Evolutionary conservation across 2,329 filamentous ascomycete genomes (phyloP).

Genomic region (Hortaea sp.): DNA sequence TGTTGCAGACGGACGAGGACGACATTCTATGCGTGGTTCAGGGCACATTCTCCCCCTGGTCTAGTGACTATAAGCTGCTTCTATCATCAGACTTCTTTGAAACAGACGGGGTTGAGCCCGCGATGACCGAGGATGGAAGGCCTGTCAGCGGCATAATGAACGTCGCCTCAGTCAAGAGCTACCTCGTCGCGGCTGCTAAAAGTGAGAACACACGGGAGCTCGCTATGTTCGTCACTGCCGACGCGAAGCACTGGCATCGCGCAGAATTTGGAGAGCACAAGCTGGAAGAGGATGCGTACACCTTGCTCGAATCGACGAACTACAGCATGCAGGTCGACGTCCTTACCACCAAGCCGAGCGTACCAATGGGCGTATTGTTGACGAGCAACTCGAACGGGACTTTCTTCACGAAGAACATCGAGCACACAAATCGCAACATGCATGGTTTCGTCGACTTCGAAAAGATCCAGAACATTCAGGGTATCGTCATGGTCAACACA

Average conservation of each 20-base stretch:
- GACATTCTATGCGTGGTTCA: slow-evolving; percentile 72
- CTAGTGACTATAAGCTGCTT: slow-evolving; percentile 66
- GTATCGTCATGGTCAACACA: slow-evolving; percentile 80
- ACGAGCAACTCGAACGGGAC: slow-evolving; percentile 97
- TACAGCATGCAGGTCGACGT: slow-evolving; percentile 98
- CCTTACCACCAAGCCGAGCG: slow-evolving; percentile 49
- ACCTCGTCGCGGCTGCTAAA: slow-evolving; percentile 71
- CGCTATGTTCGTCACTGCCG: slow-evolving; percentile 79
- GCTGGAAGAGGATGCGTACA: slow-evolving; percentile 77
- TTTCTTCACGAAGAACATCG: slow-evolving; percentile 84
- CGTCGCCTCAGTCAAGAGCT: slow-evolving; percentile 75
- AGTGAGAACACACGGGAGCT: slow-evolving; percentile 77
- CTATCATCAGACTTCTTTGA: slow-evolving; percentile 78
- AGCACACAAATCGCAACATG: slow-evolving; percentile 78
- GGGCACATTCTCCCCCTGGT: slow-evolving; percentile 59
- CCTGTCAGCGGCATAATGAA: slow-evolving; percentile 72
- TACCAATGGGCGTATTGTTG: slow-evolving; percentile 77
- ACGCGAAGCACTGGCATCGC: slow-evolving; percentile 78
- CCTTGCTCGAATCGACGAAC: slow-evolving; percentile 87
- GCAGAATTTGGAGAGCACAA: slow-evolving; percentile 84
- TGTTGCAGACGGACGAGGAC: slow-evolving; percentile 62
- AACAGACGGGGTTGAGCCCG: slow-evolving; percentile 56
- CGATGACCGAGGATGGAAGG: slow-evolving; percentile 57
- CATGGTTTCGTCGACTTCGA: slow-evolving; percentile 84
- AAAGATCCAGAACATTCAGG: slow-evolving; percentile 83